A percentile compares a stretch with the other conserved stretches of the same genome.
Conservation (phyloP, 352 stramenopile species). For the Pythium dissotocum region DNA sequence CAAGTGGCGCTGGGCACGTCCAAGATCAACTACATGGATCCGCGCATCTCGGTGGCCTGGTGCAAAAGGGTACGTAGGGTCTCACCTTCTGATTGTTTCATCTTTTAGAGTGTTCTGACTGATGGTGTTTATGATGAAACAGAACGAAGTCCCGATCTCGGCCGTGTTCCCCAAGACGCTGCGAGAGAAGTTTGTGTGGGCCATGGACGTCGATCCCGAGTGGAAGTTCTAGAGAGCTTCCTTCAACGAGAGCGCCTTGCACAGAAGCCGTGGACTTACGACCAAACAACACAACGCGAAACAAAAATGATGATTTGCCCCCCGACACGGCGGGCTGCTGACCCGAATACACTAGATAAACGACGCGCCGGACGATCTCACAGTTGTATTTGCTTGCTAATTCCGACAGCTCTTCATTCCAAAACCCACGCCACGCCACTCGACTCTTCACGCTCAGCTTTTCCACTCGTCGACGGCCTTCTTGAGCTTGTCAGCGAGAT, state of each 20-base stretch:
- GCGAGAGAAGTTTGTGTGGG: conserved; percentile 99
- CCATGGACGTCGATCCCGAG: conserved; percentile 96
- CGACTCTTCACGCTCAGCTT: not conserved
- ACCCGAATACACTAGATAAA: conserved; percentile 8
- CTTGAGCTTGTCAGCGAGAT: conserved; percentile 73
- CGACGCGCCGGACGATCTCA: not conserved
- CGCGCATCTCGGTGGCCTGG: conserved; percentile 98
- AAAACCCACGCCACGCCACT: too few species aligned
- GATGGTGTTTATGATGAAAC: not conserved
- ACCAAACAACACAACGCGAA: not conserved
- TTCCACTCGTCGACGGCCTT: conserved; percentile 69
- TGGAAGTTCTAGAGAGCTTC: conserved; percentile 92
- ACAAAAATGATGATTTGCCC: not conserved
- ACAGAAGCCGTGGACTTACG: not conserved
- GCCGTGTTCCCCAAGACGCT: conserved; percentile 98
- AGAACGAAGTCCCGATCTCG: conserved; percentile 97
- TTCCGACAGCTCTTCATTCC: too few species aligned
- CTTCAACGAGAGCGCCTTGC: not conserved
- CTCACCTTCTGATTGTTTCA: too few species aligned
- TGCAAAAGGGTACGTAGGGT: conserved; percentile 95
- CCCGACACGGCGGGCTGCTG: conserved; percentile 1
- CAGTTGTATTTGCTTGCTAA: not conserved
- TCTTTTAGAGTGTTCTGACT: too few species aligned
- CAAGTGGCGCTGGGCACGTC: conserved; percentile 98
- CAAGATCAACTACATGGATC: conserved; percentile 99